phyloP scores from a whole-genome alignment of 169 alveolate species.

The Toxoplasma gondii region DNA sequence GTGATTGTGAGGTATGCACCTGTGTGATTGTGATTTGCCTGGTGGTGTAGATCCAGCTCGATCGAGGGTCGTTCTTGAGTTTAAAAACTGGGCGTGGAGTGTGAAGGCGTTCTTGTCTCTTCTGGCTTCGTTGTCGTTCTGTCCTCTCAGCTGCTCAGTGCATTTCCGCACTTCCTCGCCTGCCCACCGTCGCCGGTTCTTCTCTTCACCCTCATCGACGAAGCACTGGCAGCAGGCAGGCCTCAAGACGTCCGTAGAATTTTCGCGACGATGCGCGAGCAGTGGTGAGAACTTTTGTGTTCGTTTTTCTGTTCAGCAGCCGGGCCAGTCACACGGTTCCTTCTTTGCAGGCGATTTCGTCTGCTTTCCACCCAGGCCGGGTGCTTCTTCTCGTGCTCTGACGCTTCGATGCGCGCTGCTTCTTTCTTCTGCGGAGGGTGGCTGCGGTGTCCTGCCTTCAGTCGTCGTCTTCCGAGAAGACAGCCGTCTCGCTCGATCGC shows the following conservation, averaged over 20 bases:
- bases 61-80: background rate
- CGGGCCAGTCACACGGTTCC: no score
- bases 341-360: no score
- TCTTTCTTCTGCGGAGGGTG: background rate
- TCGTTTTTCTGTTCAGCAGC: background rate
- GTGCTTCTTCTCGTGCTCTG: background rate
- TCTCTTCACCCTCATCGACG: slow-evolving; percentile 22
- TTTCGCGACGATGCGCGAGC: background rate
- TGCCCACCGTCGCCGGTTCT: background rate
- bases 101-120: background rate
- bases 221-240: background rate
- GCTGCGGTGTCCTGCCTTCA: background rate
- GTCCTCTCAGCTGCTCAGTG: background rate
- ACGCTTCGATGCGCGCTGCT: background rate
- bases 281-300: background rate
- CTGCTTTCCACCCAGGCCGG: background rate
- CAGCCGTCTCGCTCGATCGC: no score
- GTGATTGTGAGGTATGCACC: no score
- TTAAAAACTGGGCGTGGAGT: background rate
- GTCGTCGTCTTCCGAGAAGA: background rate
- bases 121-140: background rate
- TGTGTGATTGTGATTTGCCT: background rate
- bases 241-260: slow-evolving; percentile 17
- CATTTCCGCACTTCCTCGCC: background rate
- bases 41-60: background rate